Evolutionary conservation across 2,329 filamentous ascomycete species (phyloP).

Genomic region (Arthrobotrys sphaeroides): DNA sequence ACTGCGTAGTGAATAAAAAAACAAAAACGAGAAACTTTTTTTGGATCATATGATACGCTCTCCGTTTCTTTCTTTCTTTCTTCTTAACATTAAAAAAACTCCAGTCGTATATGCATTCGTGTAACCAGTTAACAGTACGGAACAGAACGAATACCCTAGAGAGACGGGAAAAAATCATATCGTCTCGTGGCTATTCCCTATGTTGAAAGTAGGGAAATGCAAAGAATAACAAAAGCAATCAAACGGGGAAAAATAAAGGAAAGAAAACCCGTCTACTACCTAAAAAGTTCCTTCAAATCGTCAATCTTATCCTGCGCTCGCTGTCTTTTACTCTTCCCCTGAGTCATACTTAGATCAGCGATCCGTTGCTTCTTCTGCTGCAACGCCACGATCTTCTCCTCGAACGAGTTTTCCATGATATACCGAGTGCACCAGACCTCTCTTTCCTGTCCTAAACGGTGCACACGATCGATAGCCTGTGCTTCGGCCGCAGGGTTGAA

Average conservation of each 20-base stretch:
- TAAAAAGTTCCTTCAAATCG: constrained; percentile 44
- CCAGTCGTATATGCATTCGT: not conserved
- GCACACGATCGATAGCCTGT: constrained; percentile 89
- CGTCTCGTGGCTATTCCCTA: not conserved
- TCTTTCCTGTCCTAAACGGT: constrained; percentile 88
- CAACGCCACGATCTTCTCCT: constrained; percentile 89
- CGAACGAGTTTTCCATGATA: constrained; percentile 75
- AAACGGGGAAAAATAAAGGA: not conserved
- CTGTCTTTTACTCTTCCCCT: constrained; percentile 64
- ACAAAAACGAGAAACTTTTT: constrained; percentile 11
- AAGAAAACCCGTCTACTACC: constrained; percentile 14
- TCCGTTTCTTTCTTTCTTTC: not conserved
- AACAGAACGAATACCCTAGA: not conserved
- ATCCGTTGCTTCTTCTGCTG: constrained; percentile 93
- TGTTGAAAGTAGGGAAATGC: not conserved
- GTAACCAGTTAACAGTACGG: not conserved
- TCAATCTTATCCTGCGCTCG: constrained; percentile 51
- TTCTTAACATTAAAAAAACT: constrained; percentile 18
- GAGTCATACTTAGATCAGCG: constrained; percentile 84
- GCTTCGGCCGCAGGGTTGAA: constrained; percentile 96
- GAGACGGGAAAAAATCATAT: not conserved
- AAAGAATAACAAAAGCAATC: not conserved
- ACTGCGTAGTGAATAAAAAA: not conserved
- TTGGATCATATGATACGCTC: not conserved
- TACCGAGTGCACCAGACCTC: constrained; percentile 86